Evolutionary conservation across 2,329 filamentous ascomycete species (phyloP), one percentile per base, ranked within the genome.

Genomic region (Whalleya microplaca): DNA sequence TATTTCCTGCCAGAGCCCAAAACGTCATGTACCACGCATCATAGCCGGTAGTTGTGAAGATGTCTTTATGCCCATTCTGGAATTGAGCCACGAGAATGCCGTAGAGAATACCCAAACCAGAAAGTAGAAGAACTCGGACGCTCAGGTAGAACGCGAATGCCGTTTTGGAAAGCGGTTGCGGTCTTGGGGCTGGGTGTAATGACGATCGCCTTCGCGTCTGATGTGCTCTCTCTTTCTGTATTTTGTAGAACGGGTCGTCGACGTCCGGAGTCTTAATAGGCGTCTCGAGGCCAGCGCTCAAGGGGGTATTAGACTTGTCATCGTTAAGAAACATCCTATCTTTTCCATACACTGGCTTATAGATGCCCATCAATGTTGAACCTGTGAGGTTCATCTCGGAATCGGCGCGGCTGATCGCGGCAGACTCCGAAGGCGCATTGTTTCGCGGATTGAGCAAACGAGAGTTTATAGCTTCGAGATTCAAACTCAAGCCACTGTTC

Each of bases 291-390:
- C 91, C 91, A 0, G 87, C 90, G 21, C 89, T 91, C 88, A 89
- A 95, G 2, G 91, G 91, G 10, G 89, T 92, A 53, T 81, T 78
- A 2, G 80, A 73, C 59, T 87, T 86, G 23, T 66, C 61, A 12
- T 47, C 56, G 16, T 68, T 68, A 32, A 51, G 44, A 51, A 72
- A 71, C 55, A 71, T 69, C 67, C 78, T 73, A 63, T 82, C 75
- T 61, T 74, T 73, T 44, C 83, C 78, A 55, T 83, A 83, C 29
- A 82, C 84, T 6, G 86, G 86, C 10, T 87, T 87, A 78, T 96
- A 99, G 68, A 99, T 99, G 52, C 95, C 94, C 65, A 89, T 90
- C 4, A 99, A 83, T 0, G 95, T 96, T 2, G 92, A 93, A 9
- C 90, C 88, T 3, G 92, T 96, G 58, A 99, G 82, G 71, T 97